Percentiles rank a stretch among this genome's conserved stretches.
Conservation (phyloP, 345 rosid genomes). For the Heritiera fomes region DNA sequence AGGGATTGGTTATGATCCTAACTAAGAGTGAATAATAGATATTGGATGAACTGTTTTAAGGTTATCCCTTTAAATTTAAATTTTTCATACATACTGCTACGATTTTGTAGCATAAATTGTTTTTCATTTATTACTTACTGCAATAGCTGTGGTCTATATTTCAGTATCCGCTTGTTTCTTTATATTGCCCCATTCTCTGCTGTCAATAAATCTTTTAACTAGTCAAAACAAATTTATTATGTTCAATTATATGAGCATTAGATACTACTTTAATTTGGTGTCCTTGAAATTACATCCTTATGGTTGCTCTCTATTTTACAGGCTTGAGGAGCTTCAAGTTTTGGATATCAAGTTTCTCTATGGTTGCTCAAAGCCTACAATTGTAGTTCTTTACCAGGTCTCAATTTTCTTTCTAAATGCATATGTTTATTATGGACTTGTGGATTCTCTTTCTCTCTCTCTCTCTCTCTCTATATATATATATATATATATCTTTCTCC, state of each 20-base stretch:
- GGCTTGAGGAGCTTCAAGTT: constrained; percentile 95
- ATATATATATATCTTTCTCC: too few species aligned
- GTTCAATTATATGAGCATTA: too few species aligned
- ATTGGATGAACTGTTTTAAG: neutral
- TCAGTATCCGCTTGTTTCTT: neutral
- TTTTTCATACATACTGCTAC: neutral
- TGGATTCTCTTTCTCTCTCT: too few species aligned
- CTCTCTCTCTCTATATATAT: too few species aligned
- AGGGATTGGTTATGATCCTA: constrained; percentile 5
- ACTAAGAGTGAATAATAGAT: too few species aligned
- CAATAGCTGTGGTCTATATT: neutral
- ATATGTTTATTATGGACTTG: neutral
- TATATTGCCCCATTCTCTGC: neutral
- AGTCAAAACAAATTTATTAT: too few species aligned
- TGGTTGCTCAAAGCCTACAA: constrained; percentile 90
- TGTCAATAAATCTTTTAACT: too few species aligned
- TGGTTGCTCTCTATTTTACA: constrained; percentile 36
- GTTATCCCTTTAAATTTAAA: neutral
- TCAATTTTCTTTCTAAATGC: constrained; percentile 13
- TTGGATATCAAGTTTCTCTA: constrained; percentile 91
- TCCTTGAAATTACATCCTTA: neutral
- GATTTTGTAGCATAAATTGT: neutral
- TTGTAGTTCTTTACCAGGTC: constrained; percentile 93
- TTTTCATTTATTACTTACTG: neutral
- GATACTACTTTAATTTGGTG: too few species aligned